Percentiles rank a stretch among this genome's conserved stretches.
Evolutionary conservation across 208 protist genomes (phyloP).

Genomic region (Phytomonas sp.): DNA sequence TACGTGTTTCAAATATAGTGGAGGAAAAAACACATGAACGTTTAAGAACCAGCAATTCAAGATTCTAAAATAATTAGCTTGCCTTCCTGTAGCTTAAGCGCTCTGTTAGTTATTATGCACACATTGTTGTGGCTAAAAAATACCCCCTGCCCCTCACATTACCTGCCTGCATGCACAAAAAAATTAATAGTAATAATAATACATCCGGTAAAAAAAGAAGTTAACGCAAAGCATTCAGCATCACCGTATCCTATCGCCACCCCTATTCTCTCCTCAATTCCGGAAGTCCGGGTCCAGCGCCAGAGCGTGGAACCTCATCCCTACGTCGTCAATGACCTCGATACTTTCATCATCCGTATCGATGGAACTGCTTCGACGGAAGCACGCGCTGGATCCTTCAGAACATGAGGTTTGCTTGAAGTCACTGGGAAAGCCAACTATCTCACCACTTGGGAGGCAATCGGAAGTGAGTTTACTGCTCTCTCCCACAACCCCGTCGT

Average conservation of each 20-base stretch:
- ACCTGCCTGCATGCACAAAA: background rate
- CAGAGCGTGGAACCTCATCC: slow-evolving; percentile 5
- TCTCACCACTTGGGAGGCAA: background rate
- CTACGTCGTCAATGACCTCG: slow-evolving; percentile 17
- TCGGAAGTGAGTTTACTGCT: background rate
- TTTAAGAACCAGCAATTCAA: background rate
- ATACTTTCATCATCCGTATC: slow-evolving; percentile 7
- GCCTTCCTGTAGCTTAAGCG: background rate
- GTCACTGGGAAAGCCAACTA: background rate
- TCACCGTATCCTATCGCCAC: background rate
- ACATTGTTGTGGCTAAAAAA: background rate
- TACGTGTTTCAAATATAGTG: background rate
- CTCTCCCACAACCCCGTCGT: background rate
- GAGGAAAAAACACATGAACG: background rate
- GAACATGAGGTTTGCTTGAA: background rate
- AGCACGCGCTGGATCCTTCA: background rate
- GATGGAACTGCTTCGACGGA: background rate
- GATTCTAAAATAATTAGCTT: background rate
- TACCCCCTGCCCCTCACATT: background rate
- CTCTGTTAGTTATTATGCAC: background rate
- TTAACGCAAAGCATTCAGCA: background rate
- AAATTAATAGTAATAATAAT: background rate
- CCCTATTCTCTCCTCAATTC: background rate
- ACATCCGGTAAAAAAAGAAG: background rate
- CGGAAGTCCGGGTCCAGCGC: slow-evolving; percentile 1